These are phyloP conservation scores for Metschnikowia sp. DNA, from an alignment of 805 yeast species.

Conservation along the genomic window DNA sequence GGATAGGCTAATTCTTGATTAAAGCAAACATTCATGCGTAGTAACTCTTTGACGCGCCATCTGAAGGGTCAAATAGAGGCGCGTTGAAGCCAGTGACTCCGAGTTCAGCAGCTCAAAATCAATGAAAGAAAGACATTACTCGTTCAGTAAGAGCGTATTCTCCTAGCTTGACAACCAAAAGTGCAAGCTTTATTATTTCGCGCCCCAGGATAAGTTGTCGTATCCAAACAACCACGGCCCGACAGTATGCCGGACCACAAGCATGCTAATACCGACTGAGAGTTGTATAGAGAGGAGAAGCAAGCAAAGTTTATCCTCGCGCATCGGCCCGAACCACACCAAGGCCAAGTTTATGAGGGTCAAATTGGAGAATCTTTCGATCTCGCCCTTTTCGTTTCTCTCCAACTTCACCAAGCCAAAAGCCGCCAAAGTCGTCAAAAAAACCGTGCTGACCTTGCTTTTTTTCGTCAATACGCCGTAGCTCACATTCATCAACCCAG, in stretches of 20 bases:
- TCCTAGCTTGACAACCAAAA: too few species aligned
- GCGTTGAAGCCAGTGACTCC: too few species aligned
- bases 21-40: too few species aligned
- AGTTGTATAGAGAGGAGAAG: slow-evolving; percentile 62
- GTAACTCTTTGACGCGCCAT: too few species aligned
- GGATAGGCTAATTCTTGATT: too few species aligned
- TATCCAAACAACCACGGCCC: slow-evolving; percentile 87
- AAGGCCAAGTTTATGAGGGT: slow-evolving; percentile 81
- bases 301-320: slow-evolving; percentile 74
- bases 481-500: slow-evolving; percentile 72
- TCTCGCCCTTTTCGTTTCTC: slow-evolving; percentile 20
- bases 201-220: slow-evolving; percentile 62
- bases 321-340: slow-evolving; percentile 86
- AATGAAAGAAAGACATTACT: too few species aligned
- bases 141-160: too few species aligned
- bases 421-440: slow-evolving; percentile 46
- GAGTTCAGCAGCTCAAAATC: too few species aligned
- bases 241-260: slow-evolving; percentile 72
- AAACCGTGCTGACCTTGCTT: slow-evolving; percentile 16
- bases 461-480: slow-evolving; percentile 33
- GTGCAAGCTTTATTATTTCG: slow-evolving; percentile 20
- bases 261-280: slow-evolving; percentile 59
- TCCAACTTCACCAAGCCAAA: slow-evolving; percentile 46
- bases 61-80: too few species aligned
- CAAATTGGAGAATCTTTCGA: slow-evolving; percentile 65